Base-by-base conservation (phyloP, 768 basidiomycete species). In the Tulasnella sp. region DNA sequence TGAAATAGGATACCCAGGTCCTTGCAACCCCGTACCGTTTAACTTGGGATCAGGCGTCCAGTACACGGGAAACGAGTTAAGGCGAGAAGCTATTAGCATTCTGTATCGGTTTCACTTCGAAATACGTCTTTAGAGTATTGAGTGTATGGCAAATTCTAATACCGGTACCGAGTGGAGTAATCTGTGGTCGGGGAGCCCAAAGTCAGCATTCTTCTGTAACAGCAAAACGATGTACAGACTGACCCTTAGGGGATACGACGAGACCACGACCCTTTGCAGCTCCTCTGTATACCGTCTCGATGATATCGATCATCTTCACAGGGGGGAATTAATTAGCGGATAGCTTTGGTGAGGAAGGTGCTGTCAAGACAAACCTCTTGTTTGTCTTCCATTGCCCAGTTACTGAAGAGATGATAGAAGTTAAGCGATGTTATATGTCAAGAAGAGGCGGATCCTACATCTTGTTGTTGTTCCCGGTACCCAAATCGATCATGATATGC, bases 381-480 rank as follows among this genome's bases (percentile, higher is more conserved):
- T 69, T 98, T 96, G 72, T 94, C 93, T 69, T 93, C 88, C 81
- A 99, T 96, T 17, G 95, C 84, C 96, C 96, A 98, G 71, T 97
- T 98, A 72, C 96, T 97, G 66, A 47, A 48, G 4, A 8, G 30
- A 24, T 13, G 3, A 49, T 21, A n/a, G 29, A 48, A 41, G 48
- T 19, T 4, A 13, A 52, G 52, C 5, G 17, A n/a, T 44, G 10
- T 24, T 3, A 24, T 2, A 48, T 11, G 50, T 3, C 19, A 4
- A 19, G 54, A 43, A n/a, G 30, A 41, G 43, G 24, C 15, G 10
- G 17, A 3, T 77, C 90, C 64, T 60, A 94, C 93, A 96, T 96
- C 76, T 98, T 97, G 74, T 97, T 97, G 74, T 97, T 97, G 73
- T 98, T 96, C 77, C 94, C 94, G 51, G 94, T 98, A n/a, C 93